Percentiles rank a stretch among this genome's conserved stretches.
Conservation (phyloP, 1,139 yeast species). For the Debaryomyces coudertii region DNA sequence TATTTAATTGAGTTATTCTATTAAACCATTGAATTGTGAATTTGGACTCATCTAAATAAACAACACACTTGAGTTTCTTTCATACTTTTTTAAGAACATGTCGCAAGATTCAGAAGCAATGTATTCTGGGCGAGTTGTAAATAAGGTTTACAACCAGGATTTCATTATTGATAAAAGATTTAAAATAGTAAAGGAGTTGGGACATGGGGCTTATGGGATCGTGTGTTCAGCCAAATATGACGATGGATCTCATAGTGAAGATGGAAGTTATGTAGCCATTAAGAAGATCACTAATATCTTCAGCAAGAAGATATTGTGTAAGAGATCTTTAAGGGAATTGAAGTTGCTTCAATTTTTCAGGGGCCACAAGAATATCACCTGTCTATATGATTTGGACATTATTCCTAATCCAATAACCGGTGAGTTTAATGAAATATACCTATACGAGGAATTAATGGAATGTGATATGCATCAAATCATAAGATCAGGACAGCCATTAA, state of each 20-base stretch:
- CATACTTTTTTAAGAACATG: conserved; percentile 6
- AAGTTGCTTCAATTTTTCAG: conserved; percentile 87
- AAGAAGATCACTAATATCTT: conserved; percentile 93
- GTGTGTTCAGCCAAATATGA: conserved; percentile 94
- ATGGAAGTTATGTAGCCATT: conserved; percentile 71
- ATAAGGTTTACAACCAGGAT: conserved; percentile 82
- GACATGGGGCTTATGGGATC: conserved; percentile 97
- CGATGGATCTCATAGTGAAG: conserved; percentile 48
- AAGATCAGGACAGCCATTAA: conserved; percentile 87
- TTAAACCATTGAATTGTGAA: not conserved
- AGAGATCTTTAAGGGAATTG: conserved; percentile 86
- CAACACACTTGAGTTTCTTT: not conserved
- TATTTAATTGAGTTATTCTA: not conserved
- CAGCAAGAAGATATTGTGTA: conserved; percentile 83
- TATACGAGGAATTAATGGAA: conserved; percentile 95
- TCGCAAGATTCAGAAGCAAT: conserved; percentile 8
- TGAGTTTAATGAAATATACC: conserved; percentile 84
- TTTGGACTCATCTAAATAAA: not conserved
- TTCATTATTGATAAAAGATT: conserved; percentile 85
- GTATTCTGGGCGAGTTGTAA: conserved; percentile 41
- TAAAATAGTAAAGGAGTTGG: conserved; percentile 85
- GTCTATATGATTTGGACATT: conserved; percentile 90
- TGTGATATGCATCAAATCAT: conserved; percentile 98
- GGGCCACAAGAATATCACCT: conserved; percentile 91
- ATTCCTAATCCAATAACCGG: conserved; percentile 71